Base-by-base conservation (phyloP, 1,284 basidiomycete species). In the Phlebopus sp. region DNA sequence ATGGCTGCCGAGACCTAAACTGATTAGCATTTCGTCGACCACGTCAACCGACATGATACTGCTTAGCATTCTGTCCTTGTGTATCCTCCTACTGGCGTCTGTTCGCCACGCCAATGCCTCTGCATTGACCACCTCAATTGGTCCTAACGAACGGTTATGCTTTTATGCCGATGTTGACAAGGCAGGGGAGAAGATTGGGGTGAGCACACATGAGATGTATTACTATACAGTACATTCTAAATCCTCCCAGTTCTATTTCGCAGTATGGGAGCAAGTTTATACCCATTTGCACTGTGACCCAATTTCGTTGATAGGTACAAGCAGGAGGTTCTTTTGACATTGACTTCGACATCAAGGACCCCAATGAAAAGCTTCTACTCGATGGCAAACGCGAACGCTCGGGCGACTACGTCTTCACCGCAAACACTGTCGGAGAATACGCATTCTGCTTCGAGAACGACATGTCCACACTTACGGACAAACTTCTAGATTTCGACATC, bases 371-470 rank as follows among this genome's bases (percentile, higher is more conserved):
- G 63, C 74, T 95, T 39, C 69, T 99, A 32, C 80, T 98, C 37
- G 86, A 93, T 46, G 97, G 93, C 46, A 69, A 79, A 56, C 83
- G 86, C 37, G 95, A 98, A 63, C 84, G 92, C 30, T 94, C 98
- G 63, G 93, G 96, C 36, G 97, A 99, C 79, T 97, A 88, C 63
- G 92, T 99, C 53, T 84, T 99, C 56, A 99, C 97, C 4, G 96
- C 92, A 11, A 95, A 97, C 71, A 80, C 81, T 31, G 79, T 88
- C 48, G 96, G 96, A 60, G 97, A 99, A 78, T 98, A 98, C 71
- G 76, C 92, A 2, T 99, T 99, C 74, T 99, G 97, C 74, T 97
- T 99, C 67, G 90, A 94, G 66, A 99, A 99, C 70, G 92, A 96
- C 73, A 91, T 92, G 82, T 91, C 86, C 8, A 91, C 89, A 4